Base-by-base conservation (phyloP, 1,284 basidiomycete genomes). In the Amylostereum chailletii region DNA sequence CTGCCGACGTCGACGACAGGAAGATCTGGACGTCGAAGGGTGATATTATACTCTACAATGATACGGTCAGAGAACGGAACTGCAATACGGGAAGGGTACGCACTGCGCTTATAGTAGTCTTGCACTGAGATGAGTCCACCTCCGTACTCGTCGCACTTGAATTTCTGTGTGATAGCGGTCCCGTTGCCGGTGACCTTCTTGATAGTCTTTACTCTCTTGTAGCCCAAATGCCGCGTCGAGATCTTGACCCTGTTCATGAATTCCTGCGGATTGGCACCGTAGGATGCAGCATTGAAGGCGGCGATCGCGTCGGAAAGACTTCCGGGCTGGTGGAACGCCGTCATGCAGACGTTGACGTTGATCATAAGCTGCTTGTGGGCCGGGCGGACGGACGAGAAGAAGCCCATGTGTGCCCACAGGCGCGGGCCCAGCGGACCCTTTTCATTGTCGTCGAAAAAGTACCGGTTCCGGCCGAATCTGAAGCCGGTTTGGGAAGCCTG, bases 331-430 rank as follows among this genome's bases (percentile, higher is more conserved):
- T 86, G 75, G 60, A 89, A 89, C 0, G 83, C 83, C 0, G 82
- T 77, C 76, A 83, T 83, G 60, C 82, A 84, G 10, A 79, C 75
- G 53, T 85, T 86, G 29, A 88, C 74, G 57, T 88, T 88, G 47
- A 89, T 78, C 74, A 83, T 77, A 2, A 88, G 65, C 49, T 82
- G 72, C 49, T 82, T 81, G 64, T 73, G 78, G 7, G 75, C 71
- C 0, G 82, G 80, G 0, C 84, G 73, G 3, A 81, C 72, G 1
- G 84, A 86, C 47, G 78, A 70, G 61, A 76, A 88, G 59, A 82
- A 88, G 0, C 85, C 86, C 58, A 77, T 73, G 59, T 74, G 72
- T 0, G 81, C 82, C 44, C 77, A 71, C 1, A 86, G 61, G 0
- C 79, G 76, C 1, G 65, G 64, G 3, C 74, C 71, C 7, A 84